These are phyloP conservation scores for Chionographis japonica DNA, from an alignment of 106 monocot species.

Conservation along the genomic window DNA sequence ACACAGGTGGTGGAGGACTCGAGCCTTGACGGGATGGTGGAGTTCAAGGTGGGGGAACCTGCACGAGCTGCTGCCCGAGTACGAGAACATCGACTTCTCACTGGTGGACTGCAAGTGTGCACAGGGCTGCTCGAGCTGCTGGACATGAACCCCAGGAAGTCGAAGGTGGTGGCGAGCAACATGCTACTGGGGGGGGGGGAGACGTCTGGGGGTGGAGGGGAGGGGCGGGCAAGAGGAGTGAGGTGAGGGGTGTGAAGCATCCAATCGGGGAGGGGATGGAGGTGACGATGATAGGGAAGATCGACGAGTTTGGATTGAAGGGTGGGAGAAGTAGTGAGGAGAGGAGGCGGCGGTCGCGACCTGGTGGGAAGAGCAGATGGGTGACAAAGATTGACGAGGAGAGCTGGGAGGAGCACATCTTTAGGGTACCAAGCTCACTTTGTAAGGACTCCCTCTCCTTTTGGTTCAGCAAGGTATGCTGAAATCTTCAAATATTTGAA, in stretches of 20 bases:
- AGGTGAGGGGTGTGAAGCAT: constrained; percentile 30
- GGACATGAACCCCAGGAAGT: constrained; percentile 28
- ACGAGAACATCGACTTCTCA: constrained; percentile 50
- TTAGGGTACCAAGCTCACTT: constrained; percentile 12
- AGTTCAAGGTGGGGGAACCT: constrained; percentile 28
- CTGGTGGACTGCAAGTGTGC: constrained; percentile 39
- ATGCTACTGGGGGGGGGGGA: constrained; percentile 23
- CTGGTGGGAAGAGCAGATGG: constrained; percentile 30
- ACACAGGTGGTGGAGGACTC: constrained; percentile 32
- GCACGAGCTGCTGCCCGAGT: constrained; percentile 27
- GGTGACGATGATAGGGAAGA: constrained; percentile 41
- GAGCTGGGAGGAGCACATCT: constrained; percentile 51
- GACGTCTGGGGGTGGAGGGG: not conserved
- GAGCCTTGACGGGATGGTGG: constrained; percentile 37
- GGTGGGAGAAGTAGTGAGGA: not conserved
- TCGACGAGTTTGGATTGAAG: constrained; percentile 11
- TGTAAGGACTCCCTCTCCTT: too few species aligned
- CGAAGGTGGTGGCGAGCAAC: constrained; percentile 44
- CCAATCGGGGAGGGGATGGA: constrained; percentile 52
- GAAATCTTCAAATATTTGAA: too few species aligned
- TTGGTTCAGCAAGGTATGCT: too few species aligned
- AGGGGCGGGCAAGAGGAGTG: not conserved
- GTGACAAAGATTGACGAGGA: constrained; percentile 41
- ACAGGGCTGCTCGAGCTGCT: constrained; percentile 26
- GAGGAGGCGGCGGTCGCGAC: not conserved